Evolutionary conservation across 805 yeast genomes (phyloP), one percentile per base, ranked within the genome.

Genomic region (Barnettozyma sucrosica): DNA sequence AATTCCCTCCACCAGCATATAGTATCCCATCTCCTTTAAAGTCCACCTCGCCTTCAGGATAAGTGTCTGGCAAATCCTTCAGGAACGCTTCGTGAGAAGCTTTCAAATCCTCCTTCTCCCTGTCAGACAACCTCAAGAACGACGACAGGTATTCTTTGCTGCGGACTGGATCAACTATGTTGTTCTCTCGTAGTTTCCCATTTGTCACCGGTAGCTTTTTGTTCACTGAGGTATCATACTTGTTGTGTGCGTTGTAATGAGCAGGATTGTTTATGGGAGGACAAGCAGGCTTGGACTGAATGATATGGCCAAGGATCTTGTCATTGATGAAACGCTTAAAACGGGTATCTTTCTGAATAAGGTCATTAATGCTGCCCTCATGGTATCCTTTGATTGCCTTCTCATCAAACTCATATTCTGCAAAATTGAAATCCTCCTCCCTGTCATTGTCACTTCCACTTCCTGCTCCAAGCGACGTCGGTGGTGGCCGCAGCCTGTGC

Each of bases 1-100:
- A 84, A 49, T 72, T 72, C 3, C 87, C 87, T 42, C 92, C 92
- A n/a, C 88, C 92, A 41, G 84, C 81, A 48, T 79, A 77, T 0
- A 84, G 83, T 24, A 83, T 79, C 7, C 90, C 92, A 48, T 74
- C 68, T 1, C 83, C 80, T 41, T 70, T 69, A 48, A 67, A 62
- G 4, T 39, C 51, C 10, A 75, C 50, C 3, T 56, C 52, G 7
- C 37, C 23, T 34, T 40, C 66, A 72, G 1, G 79, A 79, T 8
- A 63, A 59, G 46, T 65, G 63, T 68, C 64, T 0, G 78, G 78
- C 26, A 74, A 57, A 34, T 66, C 66, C 3, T 57, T 51, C 26
- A 59, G 23, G 40, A 57, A 49, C n/a, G 39, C 43, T 9, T 48
- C 49, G 41, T 61, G 65, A 7, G 61, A 52, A 1, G 44, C 36